Base-by-base conservation (phyloP, 2,329 filamentous ascomycete genomes). In the Fusarium citri region DNA sequence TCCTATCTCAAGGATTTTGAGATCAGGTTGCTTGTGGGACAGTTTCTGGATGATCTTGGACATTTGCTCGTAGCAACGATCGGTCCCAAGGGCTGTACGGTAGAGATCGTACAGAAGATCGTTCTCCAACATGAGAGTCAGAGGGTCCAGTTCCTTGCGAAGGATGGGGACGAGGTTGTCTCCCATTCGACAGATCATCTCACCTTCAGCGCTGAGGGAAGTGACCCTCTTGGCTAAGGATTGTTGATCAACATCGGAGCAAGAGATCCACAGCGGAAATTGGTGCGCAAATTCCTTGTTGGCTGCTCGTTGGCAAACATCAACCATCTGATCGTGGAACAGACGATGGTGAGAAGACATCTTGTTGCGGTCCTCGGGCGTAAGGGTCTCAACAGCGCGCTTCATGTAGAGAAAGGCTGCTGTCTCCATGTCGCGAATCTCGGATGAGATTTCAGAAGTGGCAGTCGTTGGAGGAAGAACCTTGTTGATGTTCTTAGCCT, bases 1-100 rank as follows among this genome's bases (percentile, higher is more conserved):
- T 4, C 66, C 66, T 11, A 63, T 48, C 34, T 63, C 55, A 1
- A 63, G 25, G 5, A 59, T 23, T 20, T 30, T 34, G 28, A 55
- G 51, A 6, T 43, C 40, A 1, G 51, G 51, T 25, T 55, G 26
- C 28, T 55, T 45, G 25, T 53, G 50, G 15, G 50, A 42, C 34
- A 42, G 23, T 9, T 54, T 43, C 20, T 31, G 50, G 11, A 30
- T 30, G 10, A 42, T n/a, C 34, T 53, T 53, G 9, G 49, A 53
- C 37, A 53, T 53, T 18, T 53, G 50, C 8, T 53, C 50, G 18
- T 53, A 42, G 4, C 25, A 53, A 12, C 34, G 49, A 25, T 41
- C 49, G 2, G 49, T 53, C 3, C 49, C 49, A 5, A 53, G 34
- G 2, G 49, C 49, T 22, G 50, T 53, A 6, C 50, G 25, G 14